phyloP scores from a whole-genome alignment of 768 basidiomycete species.

The Filobasidium floriforme region DNA sequence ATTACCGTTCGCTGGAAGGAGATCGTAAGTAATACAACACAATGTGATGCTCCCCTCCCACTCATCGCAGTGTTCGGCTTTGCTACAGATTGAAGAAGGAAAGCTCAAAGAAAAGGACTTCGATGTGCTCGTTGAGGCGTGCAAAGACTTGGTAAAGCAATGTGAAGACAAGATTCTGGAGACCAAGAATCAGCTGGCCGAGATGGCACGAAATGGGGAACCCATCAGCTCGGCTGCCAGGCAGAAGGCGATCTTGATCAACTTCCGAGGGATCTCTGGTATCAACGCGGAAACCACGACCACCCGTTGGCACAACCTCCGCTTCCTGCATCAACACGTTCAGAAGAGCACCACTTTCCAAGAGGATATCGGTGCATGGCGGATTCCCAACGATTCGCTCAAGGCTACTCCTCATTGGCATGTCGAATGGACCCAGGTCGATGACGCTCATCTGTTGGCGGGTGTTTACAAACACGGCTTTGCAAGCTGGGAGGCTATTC shows the following conservation, averaged over 20 bases:
- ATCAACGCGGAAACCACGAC: slow-evolving; percentile 98
- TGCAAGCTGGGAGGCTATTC: slow-evolving; percentile 93
- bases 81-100: slow-evolving; percentile 67
- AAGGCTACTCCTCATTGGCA: slow-evolving; percentile 94
- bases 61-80: too few species aligned
- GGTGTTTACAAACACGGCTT: slow-evolving; percentile 91
- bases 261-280: slow-evolving; percentile 77
- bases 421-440: slow-evolving; percentile 82
- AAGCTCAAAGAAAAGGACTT: slow-evolving; percentile 91
- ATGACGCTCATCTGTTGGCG: slow-evolving; percentile 89
- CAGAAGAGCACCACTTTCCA: slow-evolving; percentile 48
- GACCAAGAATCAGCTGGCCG: slow-evolving; percentile 71
- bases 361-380: slow-evolving; percentile 72
- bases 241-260: slow-evolving; percentile 92
- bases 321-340: slow-evolving; percentile 75
- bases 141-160: slow-evolving; percentile 84
- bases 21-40: slow-evolving; percentile 59
- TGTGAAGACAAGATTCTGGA: slow-evolving; percentile 77
- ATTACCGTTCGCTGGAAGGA: slow-evolving; percentile 87
- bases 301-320: slow-evolving; percentile 77
- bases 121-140: slow-evolving; percentile 77
- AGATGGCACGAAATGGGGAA: slow-evolving; percentile 70
- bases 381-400: slow-evolving; percentile 83
- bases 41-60: background rate
- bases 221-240: slow-evolving; percentile 86